These are phyloP conservation scores for Didymosphaeria variabile DNA, from an alignment of 2,329 filamentous ascomycete genomes.

Conservation along the genomic window DNA sequence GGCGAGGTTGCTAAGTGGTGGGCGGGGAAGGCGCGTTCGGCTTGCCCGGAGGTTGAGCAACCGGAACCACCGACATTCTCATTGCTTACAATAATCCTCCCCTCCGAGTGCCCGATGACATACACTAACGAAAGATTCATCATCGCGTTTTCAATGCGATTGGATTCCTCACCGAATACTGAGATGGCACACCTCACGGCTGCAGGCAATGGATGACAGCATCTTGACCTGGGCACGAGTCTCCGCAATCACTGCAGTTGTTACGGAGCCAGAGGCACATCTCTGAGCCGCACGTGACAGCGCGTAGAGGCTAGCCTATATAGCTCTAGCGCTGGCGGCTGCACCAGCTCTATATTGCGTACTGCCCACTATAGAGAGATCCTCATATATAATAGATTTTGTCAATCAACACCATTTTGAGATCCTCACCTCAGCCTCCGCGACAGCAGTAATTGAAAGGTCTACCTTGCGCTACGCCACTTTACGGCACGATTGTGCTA, in stretches of 20 bases:
- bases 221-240: not conserved
- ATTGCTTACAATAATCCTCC: not conserved
- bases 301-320: too few relatives aligned
- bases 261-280: too few relatives aligned
- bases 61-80: not conserved
- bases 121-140: not conserved
- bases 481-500: not conserved
- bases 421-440: too few relatives aligned
- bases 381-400: too few relatives aligned
- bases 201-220: not conserved
- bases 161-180: not conserved
- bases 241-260: not conserved
- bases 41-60: not conserved
- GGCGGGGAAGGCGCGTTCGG: not conserved
- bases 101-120: not conserved
- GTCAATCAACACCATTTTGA: too few relatives aligned
- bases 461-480: too few relatives aligned
- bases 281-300: too few relatives aligned
- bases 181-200: not conserved
- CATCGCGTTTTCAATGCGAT: not conserved
- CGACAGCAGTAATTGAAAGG: too few relatives aligned
- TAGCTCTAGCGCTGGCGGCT: too few relatives aligned
- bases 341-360: too few relatives aligned
- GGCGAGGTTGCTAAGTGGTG: slow-evolving; percentile 4
- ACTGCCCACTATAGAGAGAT: too few relatives aligned